Base-by-base conservation (phyloP, 208 protist genomes). In the Trypanosoma rangeli region DNA sequence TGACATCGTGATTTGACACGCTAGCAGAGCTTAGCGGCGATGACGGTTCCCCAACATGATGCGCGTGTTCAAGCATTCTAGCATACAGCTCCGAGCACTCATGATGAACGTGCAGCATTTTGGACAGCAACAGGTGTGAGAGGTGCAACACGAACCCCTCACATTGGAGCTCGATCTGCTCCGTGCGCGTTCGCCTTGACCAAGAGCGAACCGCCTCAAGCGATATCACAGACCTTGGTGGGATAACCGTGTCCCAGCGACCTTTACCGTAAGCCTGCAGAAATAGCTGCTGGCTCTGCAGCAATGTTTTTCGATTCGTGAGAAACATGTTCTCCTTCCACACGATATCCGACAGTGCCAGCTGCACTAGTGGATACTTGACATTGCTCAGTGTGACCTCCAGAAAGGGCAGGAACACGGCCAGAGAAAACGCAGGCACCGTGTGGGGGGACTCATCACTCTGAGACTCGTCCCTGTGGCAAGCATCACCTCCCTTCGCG, bases 211-310 rank as follows among this genome's bases (percentile, higher is more conserved):
- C 80, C 53, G 74, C 78, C 39, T 78, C 81, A 64, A 73, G 78
- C 28, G 64, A 74, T 50, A 91, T 53, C 15, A 64, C 62, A 0
- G 76, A 70, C 18, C 59, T 78, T 22, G 88, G 79, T 60, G 69
- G 58, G 37, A 94, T 46, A 0, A 89, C 56, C 18, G 77, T 77
- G 39, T 94, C 88, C 88, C 88, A 94, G 28, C 85, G 76, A 31
- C 88, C 88, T 57, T 88, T 83, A 48, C 88, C 88, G 73, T 90
- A 90, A 28, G 92, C 75, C 13, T 76, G 79, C 12, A 75, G 1
- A 29, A 33, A 39, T 16, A 90, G 70, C 29, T 76, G 69, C 50
- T 79, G 86, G 29, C 76, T 58, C 37, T 68, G 31, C 22, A 84
- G 50, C 8, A 78, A 76, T 3, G 66, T 78, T 26, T 59, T 77